Base-by-base conservation (phyloP, 148 eudicot species). In the Heliamphora exappendiculata region DNA sequence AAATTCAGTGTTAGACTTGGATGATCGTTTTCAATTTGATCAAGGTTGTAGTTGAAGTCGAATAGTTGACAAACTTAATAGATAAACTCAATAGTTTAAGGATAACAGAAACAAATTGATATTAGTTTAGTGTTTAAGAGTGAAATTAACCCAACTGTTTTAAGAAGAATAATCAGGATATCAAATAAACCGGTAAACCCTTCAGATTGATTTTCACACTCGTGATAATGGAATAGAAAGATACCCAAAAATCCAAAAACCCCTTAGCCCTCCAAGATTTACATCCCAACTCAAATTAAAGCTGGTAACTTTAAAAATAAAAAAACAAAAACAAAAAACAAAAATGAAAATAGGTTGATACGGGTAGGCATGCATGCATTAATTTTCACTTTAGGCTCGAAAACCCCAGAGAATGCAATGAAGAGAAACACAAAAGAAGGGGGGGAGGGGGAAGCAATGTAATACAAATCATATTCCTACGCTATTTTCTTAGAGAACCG, bases 201-300 rank as follows among this genome's bases (percentile, higher is more conserved):
- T 37, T 8, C 50, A 54, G 65, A 36, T 67, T 42, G 20, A 72
- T n/a, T 37, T 72, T 34, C 28, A 51, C 42, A 28, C 14, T 12
- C 31, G 2, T 28, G 28, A 73, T 3, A 70, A 33, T 72, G 75
- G 31, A 34, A 24, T 37, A 11, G 42, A 41, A 74, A 39, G 16
- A 72, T 7, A 54, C 2, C 75, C 53, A 60, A 41, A 13, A 39
- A 28, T 19, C 28, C 1, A 60, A 45, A 29, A 45, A 63, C 19
- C 58, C 78, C 13, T 19, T 10, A 12, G 34, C 54, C 73, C 29
- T 41, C 11, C 55, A 47, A 63, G 42, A 47, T 12, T 45, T 47
- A 75, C 26, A 58, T n/a, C 41, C 58, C 70, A 17, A 75, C 66
- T 34, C 37, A 26, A 74, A 57, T 59, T 57, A 53, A 72, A 41